Percentiles rank a stretch among this genome's conserved stretches.
These are phyloP conservation scores for Chernovozyma aurita DNA, from an alignment of 1,139 yeast species.

Conservation along the genomic window DNA sequence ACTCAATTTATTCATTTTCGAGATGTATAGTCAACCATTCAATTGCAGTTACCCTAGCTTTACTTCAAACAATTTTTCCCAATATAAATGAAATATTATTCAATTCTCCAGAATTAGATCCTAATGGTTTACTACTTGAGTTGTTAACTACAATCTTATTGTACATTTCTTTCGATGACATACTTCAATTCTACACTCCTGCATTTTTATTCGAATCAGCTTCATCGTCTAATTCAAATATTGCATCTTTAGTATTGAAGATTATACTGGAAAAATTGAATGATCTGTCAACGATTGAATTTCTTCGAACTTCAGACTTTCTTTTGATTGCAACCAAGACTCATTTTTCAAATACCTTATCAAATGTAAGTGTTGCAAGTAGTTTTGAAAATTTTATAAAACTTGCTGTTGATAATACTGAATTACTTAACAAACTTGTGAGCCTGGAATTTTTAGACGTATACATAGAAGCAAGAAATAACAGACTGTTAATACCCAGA, in stretches of 20 bases:
- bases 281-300: constrained; percentile 14
- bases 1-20: background rate
- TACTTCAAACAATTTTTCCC: background rate
- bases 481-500: constrained; percentile 16
- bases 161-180: constrained; percentile 14
- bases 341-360: constrained; percentile 2
- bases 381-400: constrained; percentile 5
- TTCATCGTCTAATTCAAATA: constrained; percentile 10
- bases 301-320: constrained; percentile 12
- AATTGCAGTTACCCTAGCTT: background rate
- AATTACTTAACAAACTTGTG: constrained; percentile 1
- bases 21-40: background rate
- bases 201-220: constrained; percentile 17
- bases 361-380: constrained; percentile 3
- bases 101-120: constrained; percentile 19
- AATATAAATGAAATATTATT: constrained; percentile 1
- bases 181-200: constrained; percentile 18
- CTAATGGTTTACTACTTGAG: constrained; percentile 15
- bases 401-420: constrained; percentile 1
- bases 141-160: constrained; percentile 21
- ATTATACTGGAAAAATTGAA: constrained; percentile 15
- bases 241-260: constrained; percentile 15
- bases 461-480: constrained; percentile 7
- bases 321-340: constrained; percentile 6
- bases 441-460: constrained; percentile 6